These are phyloP conservation scores for Lentinula aciculospora DNA, from an alignment of 768 basidiomycete species.

Conservation along the genomic window DNA sequence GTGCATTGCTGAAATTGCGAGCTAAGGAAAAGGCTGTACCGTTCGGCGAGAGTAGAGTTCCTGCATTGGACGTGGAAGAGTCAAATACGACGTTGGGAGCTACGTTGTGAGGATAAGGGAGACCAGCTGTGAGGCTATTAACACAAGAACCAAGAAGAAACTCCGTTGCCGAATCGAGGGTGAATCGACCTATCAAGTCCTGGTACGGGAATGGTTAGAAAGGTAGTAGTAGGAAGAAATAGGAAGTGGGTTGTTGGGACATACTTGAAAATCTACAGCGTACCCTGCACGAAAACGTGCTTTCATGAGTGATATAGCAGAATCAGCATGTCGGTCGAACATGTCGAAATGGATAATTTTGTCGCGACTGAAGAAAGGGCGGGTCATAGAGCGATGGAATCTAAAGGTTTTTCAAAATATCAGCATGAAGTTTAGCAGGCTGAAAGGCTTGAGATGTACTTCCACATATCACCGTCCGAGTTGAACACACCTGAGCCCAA, in stretches of 20 bases:
- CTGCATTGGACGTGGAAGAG: slow-evolving; percentile 16
- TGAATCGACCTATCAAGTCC: slow-evolving; percentile 59
- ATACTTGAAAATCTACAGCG: slow-evolving; percentile 55
- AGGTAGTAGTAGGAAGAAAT: no score
- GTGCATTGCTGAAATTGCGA: slow-evolving; percentile 42
- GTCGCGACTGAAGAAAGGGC: slow-evolving; percentile 60
- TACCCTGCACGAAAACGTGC: slow-evolving; percentile 42
- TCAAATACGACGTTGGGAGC: neutral
- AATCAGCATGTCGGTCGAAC: slow-evolving; percentile 51
- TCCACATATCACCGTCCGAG: slow-evolving; percentile 56
- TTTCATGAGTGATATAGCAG: slow-evolving; percentile 37
- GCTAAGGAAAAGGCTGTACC: slow-evolving; percentile 13
- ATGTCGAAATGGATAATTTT: slow-evolving; percentile 54
- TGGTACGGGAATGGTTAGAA: slow-evolving; percentile 12
- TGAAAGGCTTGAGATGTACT: slow-evolving; percentile 18
- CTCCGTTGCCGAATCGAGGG: slow-evolving; percentile 61
- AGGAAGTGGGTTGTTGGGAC: slow-evolving; percentile 3
- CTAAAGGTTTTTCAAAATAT: slow-evolving; percentile 15
- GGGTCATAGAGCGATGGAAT: slow-evolving; percentile 60
- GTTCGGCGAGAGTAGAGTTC: slow-evolving; percentile 14
- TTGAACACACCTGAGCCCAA: slow-evolving; percentile 68
- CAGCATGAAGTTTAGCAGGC: neutral
- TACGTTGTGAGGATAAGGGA: slow-evolving; percentile 48
- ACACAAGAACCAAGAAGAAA: slow-evolving; percentile 61
- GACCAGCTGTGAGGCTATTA: slow-evolving; percentile 40